phyloP scores from a whole-genome alignment of 2,329 filamentous ascomycete species.

The Arthrobotrys conoides region DNA sequence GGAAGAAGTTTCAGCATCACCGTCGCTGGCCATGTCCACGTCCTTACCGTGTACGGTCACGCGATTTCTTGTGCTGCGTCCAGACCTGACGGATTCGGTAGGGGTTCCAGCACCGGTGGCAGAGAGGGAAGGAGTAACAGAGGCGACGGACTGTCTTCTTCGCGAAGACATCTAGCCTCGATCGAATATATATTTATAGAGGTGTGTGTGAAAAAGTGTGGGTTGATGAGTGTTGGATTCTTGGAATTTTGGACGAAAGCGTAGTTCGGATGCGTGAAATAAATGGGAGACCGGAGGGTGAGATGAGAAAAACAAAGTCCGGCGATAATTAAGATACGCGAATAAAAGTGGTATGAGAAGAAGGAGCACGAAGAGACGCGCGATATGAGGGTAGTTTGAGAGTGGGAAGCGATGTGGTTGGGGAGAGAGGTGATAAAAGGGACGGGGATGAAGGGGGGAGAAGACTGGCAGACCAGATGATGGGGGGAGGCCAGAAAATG shows the following conservation, averaged over 20 bases:
- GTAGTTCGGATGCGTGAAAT: constrained; percentile 45
- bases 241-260: constrained; percentile 27
- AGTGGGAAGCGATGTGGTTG: constrained; percentile 26
- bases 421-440: constrained; percentile 11
- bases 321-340: constrained; percentile 53
- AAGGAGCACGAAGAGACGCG: constrained; percentile 34
- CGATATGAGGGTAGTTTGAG: constrained; percentile 17
- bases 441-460: constrained; percentile 33
- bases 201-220: neutral
- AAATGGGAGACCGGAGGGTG: constrained; percentile 27
- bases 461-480: constrained; percentile 4
- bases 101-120: constrained; percentile 57
- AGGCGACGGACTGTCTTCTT: constrained; percentile 58
- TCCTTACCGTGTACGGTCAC: constrained; percentile 59
- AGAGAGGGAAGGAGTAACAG: constrained; percentile 55
- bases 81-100: constrained; percentile 53
- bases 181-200: neutral
- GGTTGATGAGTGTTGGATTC: neutral
- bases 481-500: constrained; percentile 28
- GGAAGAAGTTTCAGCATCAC: constrained; percentile 50
- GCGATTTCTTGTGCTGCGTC: constrained; percentile 52
- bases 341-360: constrained; percentile 38
- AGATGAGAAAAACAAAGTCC: constrained; percentile 57
- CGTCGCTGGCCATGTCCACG: constrained; percentile 60
- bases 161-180: constrained; percentile 56